Evolutionary conservation across 1,139 yeast genomes (phyloP).

Genomic region (Magnusiomyces sp.): DNA sequence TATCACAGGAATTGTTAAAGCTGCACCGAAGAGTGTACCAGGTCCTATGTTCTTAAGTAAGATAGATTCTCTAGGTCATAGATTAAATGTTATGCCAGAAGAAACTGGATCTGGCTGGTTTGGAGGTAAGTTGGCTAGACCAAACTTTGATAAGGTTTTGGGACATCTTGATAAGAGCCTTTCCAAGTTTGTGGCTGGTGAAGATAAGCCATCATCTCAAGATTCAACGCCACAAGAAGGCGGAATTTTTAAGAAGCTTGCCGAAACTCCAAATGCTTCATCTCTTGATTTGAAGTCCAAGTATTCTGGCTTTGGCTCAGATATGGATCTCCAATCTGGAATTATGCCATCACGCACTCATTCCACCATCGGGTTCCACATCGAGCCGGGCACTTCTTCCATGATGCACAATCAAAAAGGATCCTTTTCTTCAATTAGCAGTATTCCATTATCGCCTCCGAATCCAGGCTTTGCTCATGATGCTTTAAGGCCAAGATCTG

Average conservation of each 20-base stretch:
- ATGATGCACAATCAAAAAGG: no score
- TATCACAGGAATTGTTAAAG: slow-evolving; percentile 39
- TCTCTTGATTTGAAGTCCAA: slow-evolving; percentile 6
- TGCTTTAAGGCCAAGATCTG: slow-evolving; percentile 4
- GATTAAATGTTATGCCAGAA: slow-evolving; percentile 18
- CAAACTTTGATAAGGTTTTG: slow-evolving; percentile 79
- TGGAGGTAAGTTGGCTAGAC: slow-evolving; percentile 56
- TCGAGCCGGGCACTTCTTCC: background rate
- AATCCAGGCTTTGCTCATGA: background rate
- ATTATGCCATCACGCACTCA: slow-evolving; percentile 9
- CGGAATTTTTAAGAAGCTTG: slow-evolving; percentile 63
- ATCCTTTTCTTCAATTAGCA: background rate
- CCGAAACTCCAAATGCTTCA: slow-evolving; percentile 21
- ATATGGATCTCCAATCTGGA: slow-evolving; percentile 3
- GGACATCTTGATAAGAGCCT: slow-evolving; percentile 74
- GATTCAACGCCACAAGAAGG: slow-evolving; percentile 35
- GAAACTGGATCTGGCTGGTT: slow-evolving; percentile 53
- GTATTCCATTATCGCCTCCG: background rate
- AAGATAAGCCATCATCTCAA: slow-evolving; percentile 37
- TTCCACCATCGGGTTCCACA: slow-evolving; percentile 10
- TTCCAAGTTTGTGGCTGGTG: slow-evolving; percentile 86
- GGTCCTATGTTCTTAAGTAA: slow-evolving; percentile 31
- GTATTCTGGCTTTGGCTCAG: background rate
- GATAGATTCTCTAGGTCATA: slow-evolving; percentile 31
- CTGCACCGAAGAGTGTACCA: slow-evolving; percentile 32